These are phyloP conservation scores for Clarireedia hainanense DNA, from an alignment of 2,329 filamentous ascomycete genomes.

Conservation along the genomic window DNA sequence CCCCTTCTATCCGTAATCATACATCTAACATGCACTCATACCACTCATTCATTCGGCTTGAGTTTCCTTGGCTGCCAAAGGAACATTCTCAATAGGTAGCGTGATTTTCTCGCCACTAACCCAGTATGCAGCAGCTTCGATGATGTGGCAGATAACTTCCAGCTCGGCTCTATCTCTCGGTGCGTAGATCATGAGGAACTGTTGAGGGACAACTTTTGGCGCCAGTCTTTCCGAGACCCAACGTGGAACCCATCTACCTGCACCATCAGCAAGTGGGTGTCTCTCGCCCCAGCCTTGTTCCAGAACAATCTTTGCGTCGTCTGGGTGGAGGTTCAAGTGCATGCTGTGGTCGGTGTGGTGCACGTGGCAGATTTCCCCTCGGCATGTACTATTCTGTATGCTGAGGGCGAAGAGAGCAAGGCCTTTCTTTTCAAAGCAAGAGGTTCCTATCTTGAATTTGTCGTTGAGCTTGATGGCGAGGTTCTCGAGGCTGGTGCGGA, in stretches of 20 bases:
- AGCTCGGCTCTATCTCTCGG: slow-evolving; percentile 64
- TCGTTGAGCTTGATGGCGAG: slow-evolving; percentile 41
- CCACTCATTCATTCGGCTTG: neutral
- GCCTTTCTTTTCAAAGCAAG: slow-evolving; percentile 77
- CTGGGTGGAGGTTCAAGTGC: slow-evolving; percentile 73
- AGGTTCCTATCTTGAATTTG: slow-evolving; percentile 53
- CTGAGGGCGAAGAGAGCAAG: slow-evolving; percentile 63
- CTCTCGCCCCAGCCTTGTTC: slow-evolving; percentile 72
- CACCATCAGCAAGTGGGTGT: slow-evolving; percentile 58
- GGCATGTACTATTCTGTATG: slow-evolving; percentile 61
- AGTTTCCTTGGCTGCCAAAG: neutral
- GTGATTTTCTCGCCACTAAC: slow-evolving; percentile 29
- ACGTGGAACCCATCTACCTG: slow-evolving; percentile 45
- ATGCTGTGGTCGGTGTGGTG: slow-evolving; percentile 69
- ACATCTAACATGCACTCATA: neutral
- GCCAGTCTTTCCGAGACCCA: neutral
- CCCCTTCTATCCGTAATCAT: neutral
- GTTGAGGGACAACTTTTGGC: slow-evolving; percentile 46
- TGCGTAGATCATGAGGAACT: slow-evolving; percentile 78
- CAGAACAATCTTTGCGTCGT: slow-evolving; percentile 65
- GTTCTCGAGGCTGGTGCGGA: slow-evolving; percentile 44
- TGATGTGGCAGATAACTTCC: slow-evolving; percentile 57
- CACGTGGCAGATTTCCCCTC: slow-evolving; percentile 76
- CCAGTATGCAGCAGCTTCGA: slow-evolving; percentile 69
- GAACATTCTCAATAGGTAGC: slow-evolving; percentile 13